Conservation (phyloP, 169 alveolate genomes). For the Plasmodium vivax region DNA sequence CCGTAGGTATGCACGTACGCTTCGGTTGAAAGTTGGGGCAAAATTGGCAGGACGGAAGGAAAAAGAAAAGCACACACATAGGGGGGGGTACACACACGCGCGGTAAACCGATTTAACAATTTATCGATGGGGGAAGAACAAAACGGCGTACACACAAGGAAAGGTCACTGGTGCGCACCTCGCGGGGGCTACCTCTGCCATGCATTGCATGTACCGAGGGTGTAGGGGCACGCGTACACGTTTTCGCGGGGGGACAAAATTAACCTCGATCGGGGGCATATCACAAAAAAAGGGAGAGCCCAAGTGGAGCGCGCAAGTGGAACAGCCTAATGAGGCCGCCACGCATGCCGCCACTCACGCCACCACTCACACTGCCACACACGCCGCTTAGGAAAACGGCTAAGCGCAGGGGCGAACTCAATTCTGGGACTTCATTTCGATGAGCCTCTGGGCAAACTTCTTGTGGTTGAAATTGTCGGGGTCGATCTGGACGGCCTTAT, state of each 20-base stretch:
- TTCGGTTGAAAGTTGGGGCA: neutral
- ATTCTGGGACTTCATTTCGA: conserved; percentile 51
- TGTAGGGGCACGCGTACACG: neutral
- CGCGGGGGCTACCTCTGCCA: neutral
- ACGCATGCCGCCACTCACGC: neutral
- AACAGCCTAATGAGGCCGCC: neutral
- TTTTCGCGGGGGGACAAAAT: neutral
- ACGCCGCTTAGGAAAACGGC: neutral
- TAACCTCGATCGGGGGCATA: neutral
- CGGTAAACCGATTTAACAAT: conserved; percentile 5
- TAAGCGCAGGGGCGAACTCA: neutral
- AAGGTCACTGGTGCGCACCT: neutral
- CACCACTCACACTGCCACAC: neutral
- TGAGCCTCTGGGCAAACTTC: conserved; percentile 71
- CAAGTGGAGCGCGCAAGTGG: neutral
- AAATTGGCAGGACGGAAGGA: neutral
- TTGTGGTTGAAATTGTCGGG: conserved; percentile 74
- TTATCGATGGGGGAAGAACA: neutral
- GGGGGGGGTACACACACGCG: neutral
- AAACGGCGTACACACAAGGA: neutral
- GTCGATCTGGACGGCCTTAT: conserved; percentile 66
- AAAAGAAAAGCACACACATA: neutral
- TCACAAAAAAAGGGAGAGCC: neutral
- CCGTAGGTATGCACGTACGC: neutral
- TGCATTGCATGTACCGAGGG: neutral